Conservation (phyloP, 2,329 filamentous ascomycete genomes). For the Diaporthe sp. region DNA sequence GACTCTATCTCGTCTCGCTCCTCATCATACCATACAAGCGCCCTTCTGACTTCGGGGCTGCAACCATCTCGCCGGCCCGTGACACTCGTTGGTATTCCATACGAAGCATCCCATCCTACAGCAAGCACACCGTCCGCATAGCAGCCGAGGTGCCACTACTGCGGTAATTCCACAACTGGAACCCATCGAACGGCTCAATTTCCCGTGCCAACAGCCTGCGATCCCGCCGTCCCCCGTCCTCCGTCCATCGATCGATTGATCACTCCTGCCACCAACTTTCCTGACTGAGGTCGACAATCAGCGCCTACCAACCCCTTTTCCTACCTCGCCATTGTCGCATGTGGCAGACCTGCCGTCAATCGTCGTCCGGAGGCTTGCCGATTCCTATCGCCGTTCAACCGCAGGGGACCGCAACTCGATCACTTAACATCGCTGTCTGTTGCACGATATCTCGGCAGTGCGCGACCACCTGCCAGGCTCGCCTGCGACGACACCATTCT, state of each 20-base stretch:
- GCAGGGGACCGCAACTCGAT: conserved; percentile 14
- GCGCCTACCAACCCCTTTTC: conserved; percentile 24
- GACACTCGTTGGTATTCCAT: conserved; percentile 21
- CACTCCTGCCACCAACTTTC: conserved; percentile 15
- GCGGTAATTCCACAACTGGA: conserved; percentile 42
- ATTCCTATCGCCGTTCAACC: conserved; percentile 13
- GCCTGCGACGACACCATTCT: conserved; percentile 31
- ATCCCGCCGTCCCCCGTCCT: conserved; percentile 28
- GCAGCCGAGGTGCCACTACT: conserved; percentile 37
- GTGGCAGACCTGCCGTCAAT: conserved; percentile 26
- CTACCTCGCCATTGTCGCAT: conserved; percentile 20
- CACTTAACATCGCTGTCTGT: conserved; percentile 24
- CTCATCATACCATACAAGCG: conserved; percentile 22
- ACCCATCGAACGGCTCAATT: conserved; percentile 41
- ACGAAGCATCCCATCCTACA: conserved; percentile 29
- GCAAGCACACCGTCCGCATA: conserved; percentile 27
- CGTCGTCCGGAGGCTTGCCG: conserved; percentile 3
- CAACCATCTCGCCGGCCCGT: conserved; percentile 7
- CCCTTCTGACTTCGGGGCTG: conserved; percentile 3
- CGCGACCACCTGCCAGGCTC: conserved; percentile 34
- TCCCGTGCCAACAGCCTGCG: conserved; percentile 38
- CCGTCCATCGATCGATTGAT: conserved; percentile 30
- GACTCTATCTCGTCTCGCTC: background rate
- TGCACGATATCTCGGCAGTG: conserved; percentile 34
- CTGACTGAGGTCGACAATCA: conserved; percentile 29